Evolutionary conservation across 139 green algal genomes (phyloP).

Genomic region (Diplosphaera chodatii): DNA sequence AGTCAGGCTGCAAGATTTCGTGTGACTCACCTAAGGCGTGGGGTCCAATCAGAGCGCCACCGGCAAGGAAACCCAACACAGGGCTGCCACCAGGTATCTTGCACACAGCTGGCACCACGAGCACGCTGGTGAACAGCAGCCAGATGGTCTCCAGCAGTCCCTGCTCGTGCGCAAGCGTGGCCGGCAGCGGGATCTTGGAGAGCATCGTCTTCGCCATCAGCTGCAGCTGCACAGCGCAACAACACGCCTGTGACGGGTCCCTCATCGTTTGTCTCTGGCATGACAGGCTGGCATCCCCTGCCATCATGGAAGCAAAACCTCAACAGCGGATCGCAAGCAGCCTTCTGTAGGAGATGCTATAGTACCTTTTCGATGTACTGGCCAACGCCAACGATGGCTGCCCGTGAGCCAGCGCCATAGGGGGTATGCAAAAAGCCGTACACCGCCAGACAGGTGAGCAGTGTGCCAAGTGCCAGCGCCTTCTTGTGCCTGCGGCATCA

Average conservation of each 20-base stretch:
- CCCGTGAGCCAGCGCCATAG: neutral
- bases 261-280: too few relatives aligned
- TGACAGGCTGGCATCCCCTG: too few relatives aligned
- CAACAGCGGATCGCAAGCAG: too few relatives aligned
- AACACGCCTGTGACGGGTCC: neutral
- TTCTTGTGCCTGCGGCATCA: conserved; percentile 4
- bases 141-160: conserved; percentile 80
- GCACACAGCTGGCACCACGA: conserved; percentile 82
- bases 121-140: conserved; percentile 77
- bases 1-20: too few relatives aligned
- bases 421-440: neutral
- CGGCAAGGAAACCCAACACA: conserved; percentile 92
- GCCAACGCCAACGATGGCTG: neutral
- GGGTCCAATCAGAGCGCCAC: conserved; percentile 87
- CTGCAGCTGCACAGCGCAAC: neutral
- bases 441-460: neutral
- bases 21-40: conserved; percentile 58
- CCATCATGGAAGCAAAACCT: too few relatives aligned
- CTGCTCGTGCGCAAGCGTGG: conserved; percentile 43
- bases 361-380: neutral
- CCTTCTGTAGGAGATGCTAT: too few relatives aligned
- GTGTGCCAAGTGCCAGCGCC: neutral
- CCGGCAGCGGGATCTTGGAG: conserved; percentile 14
- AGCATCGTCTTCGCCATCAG: conserved; percentile 1
- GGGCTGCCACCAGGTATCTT: conserved; percentile 87